phyloP scores from a whole-genome alignment of 2,329 filamentous ascomycete species.

The Stemphylium beticola region DNA sequence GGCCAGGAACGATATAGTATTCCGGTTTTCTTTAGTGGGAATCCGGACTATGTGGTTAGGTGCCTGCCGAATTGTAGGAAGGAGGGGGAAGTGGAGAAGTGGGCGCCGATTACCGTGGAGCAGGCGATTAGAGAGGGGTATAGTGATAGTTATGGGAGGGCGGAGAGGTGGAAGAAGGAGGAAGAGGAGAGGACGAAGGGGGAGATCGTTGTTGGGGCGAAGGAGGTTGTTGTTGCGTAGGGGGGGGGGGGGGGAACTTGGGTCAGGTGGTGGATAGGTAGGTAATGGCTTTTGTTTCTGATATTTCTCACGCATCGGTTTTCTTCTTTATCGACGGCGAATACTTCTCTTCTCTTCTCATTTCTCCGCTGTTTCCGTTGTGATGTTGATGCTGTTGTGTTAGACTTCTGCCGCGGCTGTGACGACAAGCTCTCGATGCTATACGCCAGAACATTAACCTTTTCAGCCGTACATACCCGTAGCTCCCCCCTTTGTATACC shows the following conservation, averaged over 20 bases:
- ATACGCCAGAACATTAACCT: no score
- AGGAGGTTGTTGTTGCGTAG: conserved; percentile 27
- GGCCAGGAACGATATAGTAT: conserved; percentile 50
- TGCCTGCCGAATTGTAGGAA: conserved; percentile 52
- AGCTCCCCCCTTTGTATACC: no score
- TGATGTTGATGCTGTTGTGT: no score
- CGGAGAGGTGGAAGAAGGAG: conserved; percentile 51
- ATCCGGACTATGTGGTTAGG: conserved; percentile 52
- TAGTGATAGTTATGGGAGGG: conserved; percentile 52
- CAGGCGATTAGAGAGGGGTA: conserved; percentile 52
- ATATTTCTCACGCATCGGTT: no score
- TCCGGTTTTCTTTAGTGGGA: conserved; percentile 54
- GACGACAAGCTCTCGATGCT: no score
- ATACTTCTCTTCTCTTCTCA: no score
- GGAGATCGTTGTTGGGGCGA: conserved; percentile 2
- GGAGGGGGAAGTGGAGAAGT: conserved; percentile 47
- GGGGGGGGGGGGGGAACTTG: neutral
- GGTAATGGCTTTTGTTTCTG: no score
- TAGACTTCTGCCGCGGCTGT: no score
- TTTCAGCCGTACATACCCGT: no score
- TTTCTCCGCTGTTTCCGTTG: no score
- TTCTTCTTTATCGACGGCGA: no score
- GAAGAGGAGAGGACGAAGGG: conserved; percentile 26
- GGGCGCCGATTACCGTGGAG: conserved; percentile 52
- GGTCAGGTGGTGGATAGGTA: no score